phyloP scores from a whole-genome alignment of 2,329 filamentous ascomycete species.

The Fusarium oligoseptatum region DNA sequence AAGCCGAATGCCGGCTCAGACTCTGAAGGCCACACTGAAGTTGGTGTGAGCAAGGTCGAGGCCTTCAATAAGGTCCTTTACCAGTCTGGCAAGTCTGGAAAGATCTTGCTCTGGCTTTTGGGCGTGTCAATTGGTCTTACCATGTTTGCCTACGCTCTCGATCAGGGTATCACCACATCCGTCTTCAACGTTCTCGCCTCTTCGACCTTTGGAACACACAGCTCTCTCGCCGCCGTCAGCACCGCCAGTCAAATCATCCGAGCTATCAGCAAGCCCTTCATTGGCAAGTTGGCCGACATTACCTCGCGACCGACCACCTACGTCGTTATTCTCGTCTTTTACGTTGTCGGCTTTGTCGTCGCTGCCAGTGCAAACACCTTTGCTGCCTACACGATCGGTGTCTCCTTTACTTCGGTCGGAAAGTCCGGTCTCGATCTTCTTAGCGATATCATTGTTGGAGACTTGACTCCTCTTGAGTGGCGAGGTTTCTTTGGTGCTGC shows the following conservation, averaged over 20 bases:
- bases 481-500: conserved; percentile 53
- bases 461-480: conserved; percentile 54
- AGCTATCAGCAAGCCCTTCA: conserved; percentile 56
- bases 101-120: conserved; percentile 53
- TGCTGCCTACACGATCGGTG: conserved; percentile 53
- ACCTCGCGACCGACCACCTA: conserved; percentile 56
- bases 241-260: conserved; percentile 51
- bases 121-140: conserved; percentile 53
- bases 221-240: conserved; percentile 48
- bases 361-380: conserved; percentile 48
- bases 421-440: conserved; percentile 53
- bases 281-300: conserved; percentile 55
- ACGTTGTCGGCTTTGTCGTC: conserved; percentile 51
- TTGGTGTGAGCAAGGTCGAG: conserved; percentile 53
- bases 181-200: conserved; percentile 50
- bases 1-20: not conserved
- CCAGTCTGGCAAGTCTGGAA: conserved; percentile 52
- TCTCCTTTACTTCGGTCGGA: conserved; percentile 54
- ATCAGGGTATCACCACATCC: conserved; percentile 52
- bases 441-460: conserved; percentile 50
- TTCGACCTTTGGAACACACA: conserved; percentile 46
- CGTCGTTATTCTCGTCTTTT: conserved; percentile 55
- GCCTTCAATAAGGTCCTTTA: conserved; percentile 57
- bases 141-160: conserved; percentile 49
- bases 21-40: not conserved